phyloP scores from a whole-genome alignment of 1,284 basidiomycete genomes.

The Phylloporus sp. region DNA sequence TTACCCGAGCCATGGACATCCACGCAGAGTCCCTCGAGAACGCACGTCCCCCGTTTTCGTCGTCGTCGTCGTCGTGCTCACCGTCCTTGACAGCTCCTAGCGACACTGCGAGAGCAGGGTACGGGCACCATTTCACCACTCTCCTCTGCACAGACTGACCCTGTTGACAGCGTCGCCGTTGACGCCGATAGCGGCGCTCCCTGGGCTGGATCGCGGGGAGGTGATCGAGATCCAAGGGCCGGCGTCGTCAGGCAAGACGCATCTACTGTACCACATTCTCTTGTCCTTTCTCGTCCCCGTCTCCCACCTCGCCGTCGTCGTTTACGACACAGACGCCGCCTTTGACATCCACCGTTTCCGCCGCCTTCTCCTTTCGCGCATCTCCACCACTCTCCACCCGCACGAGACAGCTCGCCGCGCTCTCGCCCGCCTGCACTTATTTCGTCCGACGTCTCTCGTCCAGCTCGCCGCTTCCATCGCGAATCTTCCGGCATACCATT shows the following conservation, averaged over 20 bases:
- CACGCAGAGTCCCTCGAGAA: slow-evolving; percentile 52
- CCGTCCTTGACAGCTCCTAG: slow-evolving; percentile 21
- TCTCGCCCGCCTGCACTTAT: slow-evolving; percentile 63
- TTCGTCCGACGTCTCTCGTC: slow-evolving; percentile 63
- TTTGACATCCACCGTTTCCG: slow-evolving; percentile 62
- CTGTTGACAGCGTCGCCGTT: slow-evolving; percentile 26
- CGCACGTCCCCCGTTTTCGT: slow-evolving; percentile 36
- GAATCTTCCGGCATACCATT: slow-evolving; percentile 61
- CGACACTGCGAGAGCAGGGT: slow-evolving; percentile 19
- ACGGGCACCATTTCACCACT: background rate
- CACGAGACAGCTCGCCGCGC: slow-evolving; percentile 44
- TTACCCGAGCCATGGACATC: slow-evolving; percentile 33
- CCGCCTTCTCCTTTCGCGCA: slow-evolving; percentile 48
- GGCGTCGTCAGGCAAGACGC: slow-evolving; percentile 74
- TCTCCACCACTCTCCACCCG: slow-evolving; percentile 23
- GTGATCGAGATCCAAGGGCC: slow-evolving; percentile 78
- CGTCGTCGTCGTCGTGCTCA: slow-evolving; percentile 19
- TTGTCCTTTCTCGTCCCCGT: slow-evolving; percentile 62
- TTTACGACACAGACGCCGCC: slow-evolving; percentile 70
- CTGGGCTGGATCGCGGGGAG: slow-evolving; percentile 41
- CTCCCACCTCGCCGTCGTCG: slow-evolving; percentile 50
- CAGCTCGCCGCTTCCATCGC: slow-evolving; percentile 71
- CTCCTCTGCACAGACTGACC: background rate
- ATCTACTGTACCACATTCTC: slow-evolving; percentile 67
- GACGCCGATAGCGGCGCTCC: slow-evolving; percentile 32